These are phyloP conservation scores for Corchorus olitorius DNA, from an alignment of 345 rosid genomes.

Conservation along the genomic window DNA sequence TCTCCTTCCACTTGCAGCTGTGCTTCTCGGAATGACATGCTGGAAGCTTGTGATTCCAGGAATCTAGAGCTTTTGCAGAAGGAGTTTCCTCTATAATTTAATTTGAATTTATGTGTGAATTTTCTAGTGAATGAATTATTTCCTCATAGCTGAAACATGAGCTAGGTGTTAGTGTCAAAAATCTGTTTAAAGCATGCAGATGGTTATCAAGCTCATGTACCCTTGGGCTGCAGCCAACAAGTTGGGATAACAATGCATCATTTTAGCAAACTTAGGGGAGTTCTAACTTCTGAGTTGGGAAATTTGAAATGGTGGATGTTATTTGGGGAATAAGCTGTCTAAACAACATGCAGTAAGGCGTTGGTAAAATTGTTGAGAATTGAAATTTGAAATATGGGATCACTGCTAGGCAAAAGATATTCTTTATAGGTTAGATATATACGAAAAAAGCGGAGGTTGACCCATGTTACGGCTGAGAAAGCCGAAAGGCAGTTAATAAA, in stretches of 20 bases:
- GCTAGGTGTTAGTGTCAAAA: neutral
- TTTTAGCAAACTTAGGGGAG: neutral
- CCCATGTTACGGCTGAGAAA: too few relatives aligned
- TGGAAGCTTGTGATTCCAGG: slow-evolving; percentile 93
- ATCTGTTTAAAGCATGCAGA: neutral
- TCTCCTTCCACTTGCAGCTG: slow-evolving; percentile 47
- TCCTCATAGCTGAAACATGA: slow-evolving; percentile 6
- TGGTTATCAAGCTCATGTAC: too few relatives aligned
- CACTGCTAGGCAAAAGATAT: neutral
- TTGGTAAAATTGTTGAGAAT: neutral
- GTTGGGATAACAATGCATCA: too few relatives aligned
- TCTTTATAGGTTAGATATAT: neutral
- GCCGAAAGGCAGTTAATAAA: too few relatives aligned
- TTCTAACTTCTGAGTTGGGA: neutral
- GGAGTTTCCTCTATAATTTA: slow-evolving; percentile 76
- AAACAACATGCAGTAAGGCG: neutral
- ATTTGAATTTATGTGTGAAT: neutral
- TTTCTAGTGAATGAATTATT: neutral
- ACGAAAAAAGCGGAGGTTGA: neutral
- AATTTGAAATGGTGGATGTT: neutral
- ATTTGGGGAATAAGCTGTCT: neutral
- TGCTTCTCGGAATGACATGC: slow-evolving; percentile 79
- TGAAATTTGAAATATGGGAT: neutral
- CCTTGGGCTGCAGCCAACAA: neutral
- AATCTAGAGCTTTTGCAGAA: slow-evolving; percentile 85